Base-by-base conservation (phyloP, 768 basidiomycete species). In the Pisolithus orientalis region DNA sequence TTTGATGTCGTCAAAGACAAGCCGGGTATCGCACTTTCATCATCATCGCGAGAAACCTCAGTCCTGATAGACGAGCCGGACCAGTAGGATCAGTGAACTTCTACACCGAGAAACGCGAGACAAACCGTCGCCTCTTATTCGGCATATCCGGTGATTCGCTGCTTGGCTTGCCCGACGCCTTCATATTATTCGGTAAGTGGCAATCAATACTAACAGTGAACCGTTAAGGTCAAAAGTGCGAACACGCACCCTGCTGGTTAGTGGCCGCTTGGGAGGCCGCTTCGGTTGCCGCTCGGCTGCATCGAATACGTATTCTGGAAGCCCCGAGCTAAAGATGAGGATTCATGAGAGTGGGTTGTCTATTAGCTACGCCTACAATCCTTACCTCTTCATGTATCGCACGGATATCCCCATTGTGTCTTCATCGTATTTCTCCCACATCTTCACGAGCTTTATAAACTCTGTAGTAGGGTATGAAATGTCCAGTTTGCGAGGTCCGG, bases 381-480 rank as follows among this genome's bases (percentile, higher is more conserved):
- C 62, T 34, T 62, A 93, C 94, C 84, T 85, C 77, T 84, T 96
- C 64, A 97, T 91, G 65, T 98, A 87, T 46, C 92, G 84, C 28
- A 99, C 87, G 46, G 90, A 80, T 55, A 99, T 88, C 21, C 94
- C 93, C 96, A 99, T 99, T 50, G 82, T 83, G 13, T 80, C 75
- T 59, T 92, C 87, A 54, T 98, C 90, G 59, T 86, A 98, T 65
- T 89, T 87, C 64, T 98, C 95, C 94, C 96, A 98, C 73, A 82
- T 73, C 68, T 94, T 94, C 62, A 94, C 92, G 49, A 91, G 79
- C 66, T 94, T 93, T 10, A 85, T 88, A 67, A 98, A 99, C 62
- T 97, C 92, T 27, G 86, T 88, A 4, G 92, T 96, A 4, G 96
- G 96, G 72, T 94, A 97, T 45, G 94, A 94, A 53, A 99, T 94